Evolutionary conservation across 768 basidiomycete genomes (phyloP).

Genomic region (Tricholoma sp.): DNA sequence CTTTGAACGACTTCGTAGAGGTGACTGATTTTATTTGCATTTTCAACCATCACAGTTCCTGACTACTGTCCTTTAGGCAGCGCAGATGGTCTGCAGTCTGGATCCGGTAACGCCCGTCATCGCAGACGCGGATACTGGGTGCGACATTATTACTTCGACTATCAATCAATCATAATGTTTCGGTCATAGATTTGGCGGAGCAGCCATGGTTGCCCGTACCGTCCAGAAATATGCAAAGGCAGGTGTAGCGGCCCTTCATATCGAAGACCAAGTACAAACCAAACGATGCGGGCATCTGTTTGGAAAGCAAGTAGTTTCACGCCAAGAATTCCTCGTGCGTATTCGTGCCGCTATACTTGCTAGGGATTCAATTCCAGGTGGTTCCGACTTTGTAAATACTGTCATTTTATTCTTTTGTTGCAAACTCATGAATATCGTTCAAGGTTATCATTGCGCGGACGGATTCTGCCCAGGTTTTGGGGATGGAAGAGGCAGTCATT

Average conservation of each 20-base stretch:
- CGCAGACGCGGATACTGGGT: conserved; percentile 80
- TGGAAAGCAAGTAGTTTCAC: conserved; percentile 78
- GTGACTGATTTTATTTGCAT: conserved; percentile 20
- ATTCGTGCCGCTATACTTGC: conserved; percentile 76
- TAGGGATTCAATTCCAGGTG: conserved; percentile 69
- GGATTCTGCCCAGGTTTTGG: conserved; percentile 73
- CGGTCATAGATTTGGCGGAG: conserved; percentile 53
- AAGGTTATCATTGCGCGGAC: conserved; percentile 73
- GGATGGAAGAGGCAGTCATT: conserved; percentile 70
- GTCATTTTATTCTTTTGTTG: background rate
- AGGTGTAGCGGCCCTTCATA: conserved; percentile 72
- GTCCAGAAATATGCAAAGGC: conserved; percentile 65
- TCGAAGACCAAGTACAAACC: conserved; percentile 80
- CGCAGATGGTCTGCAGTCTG: conserved; percentile 65
- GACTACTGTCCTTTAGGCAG: conserved; percentile 34
- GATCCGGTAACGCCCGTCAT: conserved; percentile 66
- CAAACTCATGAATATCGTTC: background rate
- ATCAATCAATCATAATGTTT: background rate
- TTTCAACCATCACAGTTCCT: background rate
- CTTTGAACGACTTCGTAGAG: conserved; percentile 71
- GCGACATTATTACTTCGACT: conserved; percentile 8
- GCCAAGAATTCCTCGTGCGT: conserved; percentile 69
- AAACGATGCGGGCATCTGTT: conserved; percentile 78
- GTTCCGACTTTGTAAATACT: conserved; percentile 61
- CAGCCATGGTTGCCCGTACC: conserved; percentile 71